Evolutionary conservation across 2,329 filamentous ascomycete species (phyloP).

Genomic region (Venturia carpophila): DNA sequence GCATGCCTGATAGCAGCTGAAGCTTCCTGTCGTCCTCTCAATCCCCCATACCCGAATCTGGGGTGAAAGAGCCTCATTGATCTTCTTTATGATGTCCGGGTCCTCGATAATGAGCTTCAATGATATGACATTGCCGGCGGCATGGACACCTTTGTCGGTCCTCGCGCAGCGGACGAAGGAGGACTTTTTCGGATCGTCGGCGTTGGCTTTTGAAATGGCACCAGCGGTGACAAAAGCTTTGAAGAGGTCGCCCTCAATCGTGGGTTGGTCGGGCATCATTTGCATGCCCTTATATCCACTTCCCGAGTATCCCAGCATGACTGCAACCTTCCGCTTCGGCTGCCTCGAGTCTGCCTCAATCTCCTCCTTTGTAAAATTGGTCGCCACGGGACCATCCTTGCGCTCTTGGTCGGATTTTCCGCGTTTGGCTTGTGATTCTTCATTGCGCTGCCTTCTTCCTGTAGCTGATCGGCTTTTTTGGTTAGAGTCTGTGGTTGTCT

Average conservation of each 20-base stretch:
- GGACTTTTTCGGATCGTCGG: slow-evolving; percentile 92
- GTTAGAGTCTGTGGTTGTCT: slow-evolving; percentile 27
- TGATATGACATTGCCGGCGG: slow-evolving; percentile 89
- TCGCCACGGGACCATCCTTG: slow-evolving; percentile 29
- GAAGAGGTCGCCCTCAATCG: slow-evolving; percentile 94
- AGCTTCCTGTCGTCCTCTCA: slow-evolving; percentile 77
- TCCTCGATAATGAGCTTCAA: slow-evolving; percentile 95
- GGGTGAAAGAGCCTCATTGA: slow-evolving; percentile 74
- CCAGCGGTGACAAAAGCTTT: slow-evolving; percentile 82
- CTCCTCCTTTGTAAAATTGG: slow-evolving; percentile 63
- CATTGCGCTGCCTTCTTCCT: slow-evolving; percentile 42
- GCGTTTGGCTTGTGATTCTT: slow-evolving; percentile 33
- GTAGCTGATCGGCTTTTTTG: slow-evolving; percentile 38
- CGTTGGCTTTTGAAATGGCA: slow-evolving; percentile 94
- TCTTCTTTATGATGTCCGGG: slow-evolving; percentile 75
- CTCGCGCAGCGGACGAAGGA: slow-evolving; percentile 87
- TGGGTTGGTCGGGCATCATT: slow-evolving; percentile 65
- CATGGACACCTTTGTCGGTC: slow-evolving; percentile 96
- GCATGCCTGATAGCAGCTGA: slow-evolving; percentile 91
- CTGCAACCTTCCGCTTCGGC: slow-evolving; percentile 93
- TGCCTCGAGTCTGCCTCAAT: slow-evolving; percentile 78
- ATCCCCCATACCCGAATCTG: slow-evolving; percentile 97
- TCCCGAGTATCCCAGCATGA: slow-evolving; percentile 90
- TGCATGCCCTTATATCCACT: slow-evolving; percentile 98
- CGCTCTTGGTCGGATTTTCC: slow-evolving; percentile 27